A percentile compares a stretch with the other conserved stretches of the same genome.
These are phyloP conservation scores for Solanum raphanifolium DNA, from an alignment of 257 asterid species.

Conservation along the genomic window DNA sequence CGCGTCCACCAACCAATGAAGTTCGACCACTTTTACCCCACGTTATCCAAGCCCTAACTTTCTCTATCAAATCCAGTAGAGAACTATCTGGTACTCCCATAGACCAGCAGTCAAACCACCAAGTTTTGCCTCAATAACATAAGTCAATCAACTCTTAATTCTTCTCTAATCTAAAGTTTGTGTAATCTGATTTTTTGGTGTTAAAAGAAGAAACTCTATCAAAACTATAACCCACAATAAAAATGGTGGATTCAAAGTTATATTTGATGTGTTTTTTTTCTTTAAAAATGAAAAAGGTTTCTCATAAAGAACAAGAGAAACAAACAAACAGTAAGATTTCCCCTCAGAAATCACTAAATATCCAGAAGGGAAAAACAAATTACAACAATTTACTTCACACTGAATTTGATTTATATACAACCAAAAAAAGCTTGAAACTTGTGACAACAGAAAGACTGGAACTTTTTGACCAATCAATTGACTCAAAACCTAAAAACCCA, in stretches of 20 bases:
- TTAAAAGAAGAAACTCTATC: slow-evolving; percentile 23
- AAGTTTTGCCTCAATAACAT: slow-evolving; percentile 7
- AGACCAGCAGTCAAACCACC: slow-evolving; percentile 33
- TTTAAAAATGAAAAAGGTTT: slow-evolving; percentile 7
- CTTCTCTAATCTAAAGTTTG: slow-evolving; percentile 7
- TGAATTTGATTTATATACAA: slow-evolving; percentile 27
- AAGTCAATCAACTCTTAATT: neutral
- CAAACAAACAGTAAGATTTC: slow-evolving; percentile 10
- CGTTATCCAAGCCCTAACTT: slow-evolving; percentile 54
- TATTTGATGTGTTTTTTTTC: slow-evolving; percentile 3
- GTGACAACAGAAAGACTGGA: slow-evolving; percentile 3
- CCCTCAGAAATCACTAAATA: slow-evolving; percentile 31
- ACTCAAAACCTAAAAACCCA: slow-evolving; percentile 16
- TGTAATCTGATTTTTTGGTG: neutral
- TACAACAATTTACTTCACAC: slow-evolving; percentile 21
- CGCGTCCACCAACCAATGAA: slow-evolving; percentile 17
- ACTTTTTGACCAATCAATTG: neutral
- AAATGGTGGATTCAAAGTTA: slow-evolving; percentile 41
- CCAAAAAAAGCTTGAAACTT: slow-evolving; percentile 2
- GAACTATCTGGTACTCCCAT: slow-evolving; percentile 62
- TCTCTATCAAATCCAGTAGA: slow-evolving; percentile 46
- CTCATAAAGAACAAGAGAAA: slow-evolving; percentile 14
- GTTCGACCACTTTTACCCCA: slow-evolving; percentile 29
- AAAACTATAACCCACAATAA: slow-evolving; percentile 62
- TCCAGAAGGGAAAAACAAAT: slow-evolving; percentile 16